phyloP scores from a whole-genome alignment of 1,139 yeast species.

The Geotrichum fermentans region DNA sequence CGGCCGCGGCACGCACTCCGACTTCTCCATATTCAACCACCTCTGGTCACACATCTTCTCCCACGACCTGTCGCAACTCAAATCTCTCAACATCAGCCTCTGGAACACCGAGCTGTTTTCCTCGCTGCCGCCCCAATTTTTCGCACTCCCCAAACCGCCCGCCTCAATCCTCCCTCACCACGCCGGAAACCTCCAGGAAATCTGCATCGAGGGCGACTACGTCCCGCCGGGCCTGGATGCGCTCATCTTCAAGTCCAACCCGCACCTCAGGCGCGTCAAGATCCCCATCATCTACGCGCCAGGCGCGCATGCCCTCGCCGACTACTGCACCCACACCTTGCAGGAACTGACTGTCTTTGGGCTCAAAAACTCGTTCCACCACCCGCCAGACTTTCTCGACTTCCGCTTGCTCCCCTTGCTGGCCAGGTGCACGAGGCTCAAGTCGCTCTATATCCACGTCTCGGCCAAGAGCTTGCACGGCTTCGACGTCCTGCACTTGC shows the following conservation, averaged over 20 bases:
- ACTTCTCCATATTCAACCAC: background rate
- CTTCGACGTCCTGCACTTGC: constrained; percentile 1
- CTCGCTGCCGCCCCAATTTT: constrained; percentile 1
- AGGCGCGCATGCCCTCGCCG: constrained; percentile 9
- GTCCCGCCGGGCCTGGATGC: constrained; percentile 11
- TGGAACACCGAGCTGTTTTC: constrained; percentile 10
- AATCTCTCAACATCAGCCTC: constrained; percentile 6
- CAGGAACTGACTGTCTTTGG: constrained; percentile 9
- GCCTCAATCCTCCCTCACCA: background rate
- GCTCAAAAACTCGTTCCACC: background rate
- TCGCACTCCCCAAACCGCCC: constrained; percentile 4
- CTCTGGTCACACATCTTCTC: constrained; percentile 12
- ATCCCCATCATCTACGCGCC: constrained; percentile 8
- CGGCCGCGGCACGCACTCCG: background rate
- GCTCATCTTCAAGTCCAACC: constrained; percentile 1
- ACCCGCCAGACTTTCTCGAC: constrained; percentile 9
- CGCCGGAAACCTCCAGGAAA: constrained; percentile 7
- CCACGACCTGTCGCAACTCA: constrained; percentile 5
- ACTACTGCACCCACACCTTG: constrained; percentile 3
- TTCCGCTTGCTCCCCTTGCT: constrained; percentile 5
- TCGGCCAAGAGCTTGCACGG: constrained; percentile 1
- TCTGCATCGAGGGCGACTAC: constrained; percentile 4
- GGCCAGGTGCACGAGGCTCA: constrained; percentile 4
- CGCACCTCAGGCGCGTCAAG: constrained; percentile 2
- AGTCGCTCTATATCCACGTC: constrained; percentile 1